Base-by-base conservation (phyloP, 2,329 filamentous ascomycete species). In the Fonsecaea monophora region DNA sequence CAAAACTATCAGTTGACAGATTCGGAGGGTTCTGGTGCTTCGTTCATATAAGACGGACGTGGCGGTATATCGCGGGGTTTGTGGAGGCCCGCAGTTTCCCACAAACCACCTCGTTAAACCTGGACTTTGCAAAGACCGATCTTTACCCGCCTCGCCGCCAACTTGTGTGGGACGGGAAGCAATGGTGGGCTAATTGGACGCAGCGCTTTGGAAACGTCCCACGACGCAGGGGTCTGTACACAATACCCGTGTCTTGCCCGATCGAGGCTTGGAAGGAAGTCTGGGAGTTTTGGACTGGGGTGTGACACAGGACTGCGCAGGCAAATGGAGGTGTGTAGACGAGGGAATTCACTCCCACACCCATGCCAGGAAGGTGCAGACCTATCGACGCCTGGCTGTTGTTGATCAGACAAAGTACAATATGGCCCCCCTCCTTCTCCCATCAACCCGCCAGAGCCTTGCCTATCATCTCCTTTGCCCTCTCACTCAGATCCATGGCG, bases 401-500 rank as follows among this genome's bases (percentile, higher is more conserved):
- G 30, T 32, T 32, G 30, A 32, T 3, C 30, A 32, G 30, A 32
- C 30, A 32, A 32, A 32, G 30, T 32, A 32, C 30, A 32, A 32
- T 32, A 32, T 32, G 6, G 4, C 25, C 25, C 25, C 25, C 21
- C 18, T 21, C 21, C 21, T 38, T 34, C 42, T 53, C 48, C 30
- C 42, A 50, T 70, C 60, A 70, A 5, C 67, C 80, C n/a, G 71
- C 78, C 69, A 92, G 75, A 15, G 90, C 90, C 78, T 85, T 90
- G 60, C 79, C 82, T 67, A 92, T 85, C 77, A 93, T 78, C 68
- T 77, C 80, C 77, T 82, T 85, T 62, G 86, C 88, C 70, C 86
- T 80, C 21, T 88, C 88, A 62, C 86, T 88, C 79, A 92, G 83
- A 15, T 86, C 79, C 79, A 92, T 88, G 69, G 80, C 78, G 71